Evolutionary conservation across 2,329 filamentous ascomycete genomes (phyloP).

Genomic region (Parasarocladium wereldwijsianum): DNA sequence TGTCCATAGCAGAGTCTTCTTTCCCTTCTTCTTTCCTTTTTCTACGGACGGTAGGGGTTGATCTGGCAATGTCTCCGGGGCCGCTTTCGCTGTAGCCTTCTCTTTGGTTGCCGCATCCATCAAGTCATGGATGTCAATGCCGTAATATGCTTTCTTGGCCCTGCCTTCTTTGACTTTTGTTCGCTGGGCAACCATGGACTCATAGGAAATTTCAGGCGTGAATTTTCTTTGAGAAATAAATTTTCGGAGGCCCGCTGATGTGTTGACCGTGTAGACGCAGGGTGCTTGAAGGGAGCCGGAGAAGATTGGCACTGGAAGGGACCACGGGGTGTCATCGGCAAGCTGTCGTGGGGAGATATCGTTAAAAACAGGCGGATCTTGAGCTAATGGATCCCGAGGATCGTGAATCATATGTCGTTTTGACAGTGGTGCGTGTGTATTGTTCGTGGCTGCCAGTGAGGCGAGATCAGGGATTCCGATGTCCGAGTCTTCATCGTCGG

Average conservation of each 20-base stretch:
- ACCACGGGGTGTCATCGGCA: too few species aligned
- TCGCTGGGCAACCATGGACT: slow-evolving; percentile 51
- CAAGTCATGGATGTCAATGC: slow-evolving; percentile 77
- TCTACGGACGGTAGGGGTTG: slow-evolving; percentile 28
- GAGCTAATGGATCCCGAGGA: too few species aligned
- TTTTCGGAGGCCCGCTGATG: slow-evolving; percentile 41
- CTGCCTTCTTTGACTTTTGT: slow-evolving; percentile 52
- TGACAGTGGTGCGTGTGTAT: too few species aligned
- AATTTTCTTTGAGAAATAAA: slow-evolving; percentile 39
- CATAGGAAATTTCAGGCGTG: slow-evolving; percentile 37
- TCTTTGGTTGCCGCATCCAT: slow-evolving; percentile 57
- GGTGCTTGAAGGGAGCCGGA: slow-evolving; percentile 12
- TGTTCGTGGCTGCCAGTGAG: too few species aligned
- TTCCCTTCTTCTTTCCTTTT: slow-evolving; percentile 22
- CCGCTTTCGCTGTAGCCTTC: slow-evolving; percentile 20
- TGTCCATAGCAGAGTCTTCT: slow-evolving; percentile 64
- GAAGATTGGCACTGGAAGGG: too few species aligned
- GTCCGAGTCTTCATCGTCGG: too few species aligned
- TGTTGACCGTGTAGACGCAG: slow-evolving; percentile 28
- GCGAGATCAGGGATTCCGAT: too few species aligned
- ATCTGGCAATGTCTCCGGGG: slow-evolving; percentile 1
- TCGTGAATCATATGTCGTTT: too few species aligned
- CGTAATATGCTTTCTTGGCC: slow-evolving; percentile 70
- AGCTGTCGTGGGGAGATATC: too few species aligned
- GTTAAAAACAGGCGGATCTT: too few species aligned